Evolutionary conservation across 2,329 filamentous ascomycete genomes (phyloP).

Genomic region (Pseudogymnoascus sp.): DNA sequence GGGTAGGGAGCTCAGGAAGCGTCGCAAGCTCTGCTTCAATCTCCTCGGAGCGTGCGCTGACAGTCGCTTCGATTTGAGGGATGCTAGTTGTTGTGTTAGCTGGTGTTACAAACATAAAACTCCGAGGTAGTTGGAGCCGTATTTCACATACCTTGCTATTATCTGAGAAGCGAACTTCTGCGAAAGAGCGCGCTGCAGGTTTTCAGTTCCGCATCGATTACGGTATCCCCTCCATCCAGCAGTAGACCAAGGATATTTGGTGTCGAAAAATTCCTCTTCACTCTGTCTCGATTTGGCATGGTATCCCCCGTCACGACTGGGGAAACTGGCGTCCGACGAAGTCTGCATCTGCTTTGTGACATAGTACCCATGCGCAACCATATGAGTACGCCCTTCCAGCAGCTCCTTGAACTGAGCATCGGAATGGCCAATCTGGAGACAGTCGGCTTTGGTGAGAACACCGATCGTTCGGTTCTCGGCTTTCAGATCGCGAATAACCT

Average conservation of each 20-base stretch:
- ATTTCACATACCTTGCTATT: constrained; percentile 21
- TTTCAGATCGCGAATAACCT: constrained; percentile 49
- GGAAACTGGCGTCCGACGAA: constrained; percentile 16
- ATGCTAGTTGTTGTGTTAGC: constrained; percentile 24
- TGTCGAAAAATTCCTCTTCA: constrained; percentile 44
- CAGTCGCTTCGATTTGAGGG: constrained; percentile 32
- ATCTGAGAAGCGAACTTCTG: constrained; percentile 41
- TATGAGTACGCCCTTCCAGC: constrained; percentile 50
- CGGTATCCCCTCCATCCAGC: constrained; percentile 31
- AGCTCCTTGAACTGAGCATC: constrained; percentile 56
- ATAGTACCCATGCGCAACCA: constrained; percentile 68
- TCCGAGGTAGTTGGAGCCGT: neutral
- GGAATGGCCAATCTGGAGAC: constrained; percentile 45
- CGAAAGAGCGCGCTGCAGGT: constrained; percentile 42
- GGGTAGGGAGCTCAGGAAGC: constrained; percentile 57
- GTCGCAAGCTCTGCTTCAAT: constrained; percentile 47
- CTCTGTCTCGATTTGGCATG: constrained; percentile 39
- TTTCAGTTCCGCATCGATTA: constrained; percentile 42
- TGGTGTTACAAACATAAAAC: neutral
- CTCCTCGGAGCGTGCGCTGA: constrained; percentile 33
- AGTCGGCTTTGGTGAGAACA: constrained; percentile 79
- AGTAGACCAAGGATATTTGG: constrained; percentile 36
- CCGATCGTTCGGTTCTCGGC: constrained; percentile 58
- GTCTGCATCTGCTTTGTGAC: constrained; percentile 60
- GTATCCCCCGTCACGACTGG: constrained; percentile 25